These are phyloP conservation scores for Mortierella alpina DNA, from an alignment of 192 early-diverging fungal species.

Conservation along the genomic window DNA sequence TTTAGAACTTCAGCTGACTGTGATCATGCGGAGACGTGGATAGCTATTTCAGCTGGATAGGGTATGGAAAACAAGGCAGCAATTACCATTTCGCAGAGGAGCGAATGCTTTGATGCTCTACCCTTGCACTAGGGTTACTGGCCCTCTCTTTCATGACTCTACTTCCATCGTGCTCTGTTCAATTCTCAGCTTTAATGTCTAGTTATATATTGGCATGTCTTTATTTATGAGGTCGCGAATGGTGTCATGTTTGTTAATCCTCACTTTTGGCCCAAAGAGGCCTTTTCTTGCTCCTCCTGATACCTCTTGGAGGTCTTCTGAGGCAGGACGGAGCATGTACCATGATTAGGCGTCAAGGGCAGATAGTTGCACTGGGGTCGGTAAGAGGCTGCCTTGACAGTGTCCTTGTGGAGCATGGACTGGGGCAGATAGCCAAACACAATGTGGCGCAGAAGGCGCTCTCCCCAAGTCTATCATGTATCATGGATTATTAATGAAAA, in stretches of 20 bases:
- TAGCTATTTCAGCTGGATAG: no score
- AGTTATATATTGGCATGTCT: no score
- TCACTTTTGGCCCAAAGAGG: background rate
- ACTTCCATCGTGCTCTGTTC: no score
- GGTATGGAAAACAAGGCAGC: no score
- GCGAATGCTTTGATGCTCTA: no score
- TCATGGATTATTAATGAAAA: background rate
- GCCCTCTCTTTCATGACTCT: no score
- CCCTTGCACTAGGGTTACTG: no score
- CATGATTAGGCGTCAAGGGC: constrained; percentile 15
- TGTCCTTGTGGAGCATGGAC: constrained; percentile 31
- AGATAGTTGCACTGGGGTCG: constrained; percentile 21
- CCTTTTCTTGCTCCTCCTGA: background rate
- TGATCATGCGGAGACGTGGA: no score
- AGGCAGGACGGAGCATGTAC: constrained; percentile 18
- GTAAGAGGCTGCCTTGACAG: constrained; percentile 26
- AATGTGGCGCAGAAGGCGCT: constrained; percentile 20
- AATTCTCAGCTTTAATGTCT: no score
- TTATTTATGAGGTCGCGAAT: no score
- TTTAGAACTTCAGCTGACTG: no score
- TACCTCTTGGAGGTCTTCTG: constrained; percentile 31
- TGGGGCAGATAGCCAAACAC: constrained; percentile 29
- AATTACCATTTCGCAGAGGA: no score
- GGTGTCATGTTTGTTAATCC: background rate
- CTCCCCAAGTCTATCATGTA: constrained; percentile 6